Evolutionary conservation across 169 alveolate species (phyloP).

Genomic region (Cardiosporidium cionae): DNA sequence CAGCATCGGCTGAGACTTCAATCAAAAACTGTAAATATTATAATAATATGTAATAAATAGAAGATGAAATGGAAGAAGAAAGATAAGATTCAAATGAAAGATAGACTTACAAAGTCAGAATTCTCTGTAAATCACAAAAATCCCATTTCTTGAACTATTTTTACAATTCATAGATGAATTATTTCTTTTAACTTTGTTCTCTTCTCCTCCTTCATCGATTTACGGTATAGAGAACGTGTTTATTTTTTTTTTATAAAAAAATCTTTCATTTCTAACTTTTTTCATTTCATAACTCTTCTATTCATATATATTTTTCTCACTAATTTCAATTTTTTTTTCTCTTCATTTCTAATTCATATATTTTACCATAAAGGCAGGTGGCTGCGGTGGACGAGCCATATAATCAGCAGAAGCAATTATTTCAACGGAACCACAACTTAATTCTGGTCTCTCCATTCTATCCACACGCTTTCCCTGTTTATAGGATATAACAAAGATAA

Average conservation of each 20-base stretch:
- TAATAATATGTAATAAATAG: not conserved
- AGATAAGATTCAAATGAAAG: not conserved
- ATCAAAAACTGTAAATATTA: conserved; percentile 45
- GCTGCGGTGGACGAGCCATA: conserved; percentile 93
- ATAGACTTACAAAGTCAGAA: too few species aligned
- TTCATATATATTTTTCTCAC: not conserved
- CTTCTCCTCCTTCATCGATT: too few species aligned
- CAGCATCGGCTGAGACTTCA: conserved; percentile 82
- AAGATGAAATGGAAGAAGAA: not conserved
- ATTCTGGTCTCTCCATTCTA: conserved; percentile 75
- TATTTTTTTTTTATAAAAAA: too few species aligned
- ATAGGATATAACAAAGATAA: conserved; percentile 32
- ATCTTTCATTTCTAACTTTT: too few species aligned
- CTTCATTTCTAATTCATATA: not conserved
- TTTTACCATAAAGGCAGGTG: conserved; percentile 79
- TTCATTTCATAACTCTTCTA: too few species aligned
- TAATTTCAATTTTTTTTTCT: not conserved
- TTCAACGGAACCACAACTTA: conserved; percentile 85
- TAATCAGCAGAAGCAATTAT: conserved; percentile 90
- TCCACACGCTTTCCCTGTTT: conserved; percentile 73
- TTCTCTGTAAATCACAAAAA: too few species aligned
- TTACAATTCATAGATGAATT: too few species aligned
- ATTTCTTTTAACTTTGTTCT: too few species aligned
- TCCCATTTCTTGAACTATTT: too few species aligned
- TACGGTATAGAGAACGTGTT: too few species aligned